A percentile compares a stretch with the other conserved stretches of the same genome.
These are phyloP conservation scores for Cucumis hystrix DNA, from an alignment of 306 rosid species.

Conservation along the genomic window DNA sequence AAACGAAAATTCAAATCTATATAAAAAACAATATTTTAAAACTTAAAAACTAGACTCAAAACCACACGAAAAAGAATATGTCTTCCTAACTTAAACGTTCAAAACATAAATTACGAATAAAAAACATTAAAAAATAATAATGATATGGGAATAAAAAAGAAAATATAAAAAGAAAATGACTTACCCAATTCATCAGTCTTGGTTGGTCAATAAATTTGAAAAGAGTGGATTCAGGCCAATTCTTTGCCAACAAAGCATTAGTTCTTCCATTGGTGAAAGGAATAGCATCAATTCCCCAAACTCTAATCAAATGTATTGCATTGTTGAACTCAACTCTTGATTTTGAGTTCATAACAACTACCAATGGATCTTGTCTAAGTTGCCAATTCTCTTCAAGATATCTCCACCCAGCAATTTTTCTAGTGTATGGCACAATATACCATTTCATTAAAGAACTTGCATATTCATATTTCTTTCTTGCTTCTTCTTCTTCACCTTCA, in stretches of 20 bases:
- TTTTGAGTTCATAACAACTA: slow-evolving; percentile 19
- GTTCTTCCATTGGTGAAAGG: slow-evolving; percentile 7
- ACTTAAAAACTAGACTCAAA: no score
- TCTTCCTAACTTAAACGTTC: no score
- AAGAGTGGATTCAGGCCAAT: not conserved
- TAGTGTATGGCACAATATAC: slow-evolving; percentile 13
- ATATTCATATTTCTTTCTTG: slow-evolving; percentile 1
- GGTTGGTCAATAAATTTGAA: not conserved
- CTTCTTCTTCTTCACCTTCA: not conserved
- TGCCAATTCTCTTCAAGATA: slow-evolving; percentile 27
- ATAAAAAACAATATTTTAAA: no score
- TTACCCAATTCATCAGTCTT: not conserved
- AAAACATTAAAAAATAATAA: no score
- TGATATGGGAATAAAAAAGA: not conserved
- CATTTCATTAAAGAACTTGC: slow-evolving; percentile 13
- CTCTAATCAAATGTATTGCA: slow-evolving; percentile 14
- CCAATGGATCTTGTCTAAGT: slow-evolving; percentile 17
- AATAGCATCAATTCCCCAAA: slow-evolving; percentile 13
- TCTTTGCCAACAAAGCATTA: not conserved
- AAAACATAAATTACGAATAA: no score
- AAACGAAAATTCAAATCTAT: no score
- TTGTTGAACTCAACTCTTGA: slow-evolving; percentile 10
- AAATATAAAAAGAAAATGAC: not conserved
- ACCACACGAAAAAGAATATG: no score
- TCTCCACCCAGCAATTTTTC: slow-evolving; percentile 10